Evolutionary conservation across 441 rosid species (phyloP), one percentile per base, ranked within the genome.

Genomic region (Jatropha podagrica): DNA sequence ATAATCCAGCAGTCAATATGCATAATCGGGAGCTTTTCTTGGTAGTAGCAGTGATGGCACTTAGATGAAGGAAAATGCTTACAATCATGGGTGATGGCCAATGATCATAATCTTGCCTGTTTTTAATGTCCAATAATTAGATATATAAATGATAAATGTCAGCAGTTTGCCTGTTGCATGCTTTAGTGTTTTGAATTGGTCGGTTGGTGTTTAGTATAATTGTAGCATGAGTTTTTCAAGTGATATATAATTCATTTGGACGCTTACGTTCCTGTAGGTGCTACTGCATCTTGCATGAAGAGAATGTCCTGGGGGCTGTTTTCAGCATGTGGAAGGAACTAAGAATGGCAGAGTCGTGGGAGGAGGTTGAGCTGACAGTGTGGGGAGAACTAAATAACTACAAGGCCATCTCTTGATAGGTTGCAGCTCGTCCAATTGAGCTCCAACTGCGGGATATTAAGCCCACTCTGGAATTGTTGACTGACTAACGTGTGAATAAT

Each of bases 211-310:
- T 14, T 20, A 9, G 60, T 56, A n/a, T 9, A 58, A 4, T 7
- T 61, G 65, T 32, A 37, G 20, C 42, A 26, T 60, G 65, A 13
- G 15, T 13, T 23, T 23, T 23, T 26, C 26, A 10, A 26, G 38
- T 40, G 42, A 51, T 4, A 54, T 4, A 54, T 55, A 48, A 70
- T 55, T 67, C 0, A 74, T 61, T 51, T 62, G 56, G 38, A 68
- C 66, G 44, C 77, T 74, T 76, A 56, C 14, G 40, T 74, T 38
- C 64, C 17, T 78, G 64, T 90, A 93, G 98, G 98, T 95, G 99
- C 82, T 95, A 91, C 79, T 96, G 98, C 76, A 83, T 93, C 61
- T 83, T 93, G 81, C 93, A 93, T 71, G 93, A 96, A 7, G 99
- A 93, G 51, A 93, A 91, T 77, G 82, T 96, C 54, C 81, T 96